Base-by-base conservation (phyloP, 1,139 yeast genomes). In the Zygosaccharomyces pseudobailii region DNA sequence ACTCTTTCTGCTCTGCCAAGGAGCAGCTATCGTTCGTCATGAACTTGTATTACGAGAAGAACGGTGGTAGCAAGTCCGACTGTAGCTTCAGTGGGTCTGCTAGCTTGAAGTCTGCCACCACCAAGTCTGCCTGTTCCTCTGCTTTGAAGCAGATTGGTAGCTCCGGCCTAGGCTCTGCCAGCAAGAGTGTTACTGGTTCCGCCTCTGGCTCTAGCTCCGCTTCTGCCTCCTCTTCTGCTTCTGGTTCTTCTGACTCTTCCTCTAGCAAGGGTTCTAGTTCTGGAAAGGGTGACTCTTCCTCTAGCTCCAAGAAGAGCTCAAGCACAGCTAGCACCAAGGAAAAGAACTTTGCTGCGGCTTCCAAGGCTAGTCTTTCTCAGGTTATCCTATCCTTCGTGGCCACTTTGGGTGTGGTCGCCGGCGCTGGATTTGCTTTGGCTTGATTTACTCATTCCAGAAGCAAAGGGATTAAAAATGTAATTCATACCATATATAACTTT, bases 71-170 rank as follows among this genome's bases (percentile, higher is more conserved):
- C 21, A 53, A 55, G 7, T 64, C 72, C 41, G 86, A 86, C 43
- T 85, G 94, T 75, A 77, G 75, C 65, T 85, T 84, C 69, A 67
- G 69, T 52, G 92, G 94, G 53, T 74, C 82, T 50, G 88, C 87
- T 44, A 56, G 79, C 33, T 46, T 78, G 38, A 68, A 69, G 52
- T 60, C 69, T 46, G 75, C 76, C 44, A 69, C 76, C 30, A 68
- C 84, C 48, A 83, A 85, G 52, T 76, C 79, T 40, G 71, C 80
- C 42, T 73, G 82, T 53, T 71, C 82, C 37, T 73, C 82, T 48
- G 67, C 73, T 31, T 65, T 74, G 48, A 63, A 70, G 4, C 61
- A 66, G 49, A 59, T 71, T 25, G 72, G 71, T 46, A 55, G 70
- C 41, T 55, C 59, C 32, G 70, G 67, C 49, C 66, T 76, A 24